Base-by-base conservation (phyloP, 257 asterid species). In the Leptodermis oblonga region DNA sequence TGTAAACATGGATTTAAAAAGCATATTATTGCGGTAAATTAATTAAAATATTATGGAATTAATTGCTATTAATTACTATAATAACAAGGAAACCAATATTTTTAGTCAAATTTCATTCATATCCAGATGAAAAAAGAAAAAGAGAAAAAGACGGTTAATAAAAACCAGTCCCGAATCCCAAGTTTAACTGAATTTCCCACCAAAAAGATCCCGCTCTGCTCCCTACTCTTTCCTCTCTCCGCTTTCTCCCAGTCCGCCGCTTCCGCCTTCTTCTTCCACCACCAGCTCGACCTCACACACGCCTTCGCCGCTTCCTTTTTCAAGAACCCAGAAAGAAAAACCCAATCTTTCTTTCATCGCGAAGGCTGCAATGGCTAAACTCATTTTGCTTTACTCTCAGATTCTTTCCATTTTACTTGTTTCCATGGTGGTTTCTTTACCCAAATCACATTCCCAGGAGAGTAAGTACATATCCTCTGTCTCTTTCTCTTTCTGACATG, bases 161-260 rank as follows among this genome's bases (percentile, higher is more conserved):
- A 18, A 11, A 54, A 9, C 37, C 62, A 2, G 12, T n/a, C 45
- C 28, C 15, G 15, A 54, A 54, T 46, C 5, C 52, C 52, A 26
- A 49, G 22, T 13, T 42, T 54, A 87, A 86, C 86, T 77, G 85
- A 84, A 72, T 80, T 90, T 87, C 92, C 92, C 92, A 75, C 95
- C 88, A 83, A 86, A 85, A 78, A 54, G 33, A 69, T 42, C 69
- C 80, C 5, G 2, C 64, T 65, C 86, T 68, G 34, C 72, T 70
- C 77, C 66, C 81, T 68, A 15, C 59, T 37, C 15, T 20, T 31
- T 18, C 54, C 25, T 15, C 66, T 42, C 52, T 45, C 41, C 61
- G 14, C 33, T 54, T 30, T 15, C 13, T 39, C 30, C 71, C 18
- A 4, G 37, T 31, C 45, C 67, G 45, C 6, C n/a, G 42, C 13